Base-by-base conservation (phyloP, 2,329 filamentous ascomycete genomes). In the Thielaviopsis punctulata region DNA sequence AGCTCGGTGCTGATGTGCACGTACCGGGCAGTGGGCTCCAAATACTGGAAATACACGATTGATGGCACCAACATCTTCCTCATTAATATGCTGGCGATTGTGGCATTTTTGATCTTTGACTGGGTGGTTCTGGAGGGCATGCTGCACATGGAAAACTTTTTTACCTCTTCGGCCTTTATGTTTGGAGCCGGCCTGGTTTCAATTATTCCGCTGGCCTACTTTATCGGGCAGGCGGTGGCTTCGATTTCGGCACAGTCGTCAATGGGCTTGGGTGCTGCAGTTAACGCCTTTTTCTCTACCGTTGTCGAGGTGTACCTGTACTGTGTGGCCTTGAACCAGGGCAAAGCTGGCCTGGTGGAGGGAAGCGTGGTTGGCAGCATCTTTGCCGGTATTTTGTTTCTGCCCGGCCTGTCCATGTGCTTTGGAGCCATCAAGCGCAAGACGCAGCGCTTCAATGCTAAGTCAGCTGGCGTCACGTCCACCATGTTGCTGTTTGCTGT, bases 31-130 rank as follows among this genome's bases (percentile, higher is more conserved):
- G 90, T 93, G 12, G 92, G 92, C 12, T 73, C 80, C 59, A 90
- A 90, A 65, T 98, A 98, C 71, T 98, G 93, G 90, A 98, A 98
- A 68, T 98, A 98, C 68, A 98, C 92, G 3, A 75, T 98, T 54
- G 92, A 98, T 63, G 93, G 92, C 52, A 98, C 92, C 56, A 98
- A 98, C 68, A 94, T 98, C 63, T 96, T 98, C 69, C 79, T 98
- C 58, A 95, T 98, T 72, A 98, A 98, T 64, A 76, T 98, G 53
- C 86, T 96, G 69, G 84, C 80, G 12, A 78, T 98, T 18, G 92
- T 98, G n/a, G 70, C 86, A 22, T 95, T 98, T 62, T 85, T 90
- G 61, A 93, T 98, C 57, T 79, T 94, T 58, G 92, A 98, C 70
- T 96, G 90, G 73, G 80, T 80, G 55, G 73, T 98, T 22, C 71